Evolutionary conservation across 306 rosid genomes (phyloP).

Genomic region (Cicer pinnatifidum): DNA sequence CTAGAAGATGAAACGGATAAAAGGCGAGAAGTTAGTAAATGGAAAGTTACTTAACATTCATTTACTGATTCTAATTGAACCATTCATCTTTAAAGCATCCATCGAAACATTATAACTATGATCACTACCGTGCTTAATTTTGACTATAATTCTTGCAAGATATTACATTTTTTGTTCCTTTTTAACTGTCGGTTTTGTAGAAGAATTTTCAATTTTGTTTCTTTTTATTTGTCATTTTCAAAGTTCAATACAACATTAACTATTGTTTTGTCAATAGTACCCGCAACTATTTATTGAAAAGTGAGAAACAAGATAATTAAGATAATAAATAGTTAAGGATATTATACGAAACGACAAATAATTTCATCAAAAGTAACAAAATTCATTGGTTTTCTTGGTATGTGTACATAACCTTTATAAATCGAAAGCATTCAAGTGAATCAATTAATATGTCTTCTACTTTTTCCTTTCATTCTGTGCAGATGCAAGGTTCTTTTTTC

Average conservation of each 20-base stretch:
- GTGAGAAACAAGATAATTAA: too few relatives aligned
- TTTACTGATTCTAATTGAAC: not conserved
- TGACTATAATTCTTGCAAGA: not conserved
- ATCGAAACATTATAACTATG: not conserved
- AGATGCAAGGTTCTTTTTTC: not conserved
- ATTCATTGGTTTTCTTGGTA: too few relatives aligned
- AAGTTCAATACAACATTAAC: too few relatives aligned
- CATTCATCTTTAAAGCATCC: not conserved
- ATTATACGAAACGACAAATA: too few relatives aligned
- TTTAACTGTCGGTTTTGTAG: too few relatives aligned
- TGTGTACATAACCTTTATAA: not conserved
- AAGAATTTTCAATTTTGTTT: too few relatives aligned
- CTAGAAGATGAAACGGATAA: conserved; percentile 43
- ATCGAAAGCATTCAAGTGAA: conserved; percentile 30
- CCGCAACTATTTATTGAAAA: too few relatives aligned
- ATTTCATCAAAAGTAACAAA: too few relatives aligned
- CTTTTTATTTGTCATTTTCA: too few relatives aligned
- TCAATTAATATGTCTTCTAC: conserved; percentile 24
- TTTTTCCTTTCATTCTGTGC: not conserved
- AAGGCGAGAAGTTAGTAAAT: conserved; percentile 30
- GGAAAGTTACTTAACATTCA: conserved; percentile 28
- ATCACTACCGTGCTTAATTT: conserved; percentile 2
- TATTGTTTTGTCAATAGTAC: too few relatives aligned
- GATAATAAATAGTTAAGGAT: too few relatives aligned
- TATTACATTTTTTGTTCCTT: not conserved